Base-by-base conservation (phyloP, 139 green algal genomes). In the Chlorella sp. region DNA sequence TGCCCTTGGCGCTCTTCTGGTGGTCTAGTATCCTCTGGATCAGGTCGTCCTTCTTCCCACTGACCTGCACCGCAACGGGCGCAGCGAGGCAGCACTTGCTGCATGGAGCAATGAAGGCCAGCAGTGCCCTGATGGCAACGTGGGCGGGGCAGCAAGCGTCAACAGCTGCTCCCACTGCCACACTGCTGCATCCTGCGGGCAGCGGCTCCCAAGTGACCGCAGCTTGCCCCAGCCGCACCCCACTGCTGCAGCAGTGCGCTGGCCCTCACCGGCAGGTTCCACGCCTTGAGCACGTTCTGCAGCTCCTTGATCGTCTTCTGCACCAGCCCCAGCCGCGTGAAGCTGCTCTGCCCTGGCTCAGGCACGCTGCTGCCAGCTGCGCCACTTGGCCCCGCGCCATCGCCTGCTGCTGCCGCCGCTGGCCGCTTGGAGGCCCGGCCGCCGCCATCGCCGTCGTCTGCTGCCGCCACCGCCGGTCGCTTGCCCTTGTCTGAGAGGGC, bases 1-100 rank as follows among this genome's bases (percentile, higher is more conserved):
- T 60, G 51, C 51, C 51, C 51, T 60, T 60, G 18, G 60, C 76
- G 34, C 28, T n/a, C 23, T 28, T 32, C 41, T 92, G 89, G 3
- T 80, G 36, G 60, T 84, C 80, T 28, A 92, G 34, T 25, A 92
- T 75, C 20, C 89, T 78, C 30, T 86, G 57, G 12, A 92, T 78
- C 57, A 92, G 25, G 17, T 92, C 88, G 25, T 90, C 89, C 55
- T 92, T 92, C 62, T 87, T 92, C 55, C 89, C 89, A 28, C 86
- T 86, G 11, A 82, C 51, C 51, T 60, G 13, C 51, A 21, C 2
- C 51, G 9, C 7, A 51, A 9, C 9, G 44, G 44, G 9, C 6
- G 44, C 44, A 51, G 44, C 44, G 9, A 9, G 44, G 9, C 7
- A 9, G 44, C 44, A 9, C 7, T 51, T 51, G 6, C 9, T 51